Evolutionary conservation across 139 green algal species (phyloP).

Genomic region (Chlorella sp.): DNA sequence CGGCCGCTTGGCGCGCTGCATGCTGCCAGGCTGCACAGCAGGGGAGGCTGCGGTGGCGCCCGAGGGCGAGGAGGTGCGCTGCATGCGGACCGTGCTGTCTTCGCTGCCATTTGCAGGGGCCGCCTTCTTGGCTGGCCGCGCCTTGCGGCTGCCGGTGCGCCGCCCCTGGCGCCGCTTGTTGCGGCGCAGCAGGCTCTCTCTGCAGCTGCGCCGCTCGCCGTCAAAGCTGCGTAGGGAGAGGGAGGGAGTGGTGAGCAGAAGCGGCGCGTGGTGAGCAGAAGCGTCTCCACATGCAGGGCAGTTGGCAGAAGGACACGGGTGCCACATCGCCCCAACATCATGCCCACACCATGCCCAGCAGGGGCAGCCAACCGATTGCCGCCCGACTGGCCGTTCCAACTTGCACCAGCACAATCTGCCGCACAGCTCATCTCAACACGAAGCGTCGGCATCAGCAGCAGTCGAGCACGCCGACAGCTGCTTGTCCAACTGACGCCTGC

Average conservation of each 20-base stretch:
- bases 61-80: background rate
- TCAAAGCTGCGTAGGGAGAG: slow-evolving; percentile 14
- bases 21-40: background rate
- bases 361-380: too few species aligned
- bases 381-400: too few species aligned
- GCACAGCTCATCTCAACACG: too few species aligned
- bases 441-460: too few species aligned
- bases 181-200: slow-evolving; percentile 12
- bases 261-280: too few species aligned
- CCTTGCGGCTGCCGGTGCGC: background rate
- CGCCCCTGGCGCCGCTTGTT: slow-evolving; percentile 12
- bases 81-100: background rate
- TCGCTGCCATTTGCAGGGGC: background rate
- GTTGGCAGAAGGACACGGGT: too few species aligned
- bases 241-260: background rate
- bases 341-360: too few species aligned
- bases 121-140: background rate
- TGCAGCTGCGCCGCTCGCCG: slow-evolving; percentile 17
- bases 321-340: too few species aligned
- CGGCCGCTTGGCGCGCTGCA: background rate
- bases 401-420: too few species aligned
- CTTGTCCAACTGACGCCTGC: too few species aligned
- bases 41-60: background rate
- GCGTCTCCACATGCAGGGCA: too few species aligned
- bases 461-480: too few species aligned